Conservation (phyloP, 129 eudicot genomes). For the Saussurea involucrata region DNA sequence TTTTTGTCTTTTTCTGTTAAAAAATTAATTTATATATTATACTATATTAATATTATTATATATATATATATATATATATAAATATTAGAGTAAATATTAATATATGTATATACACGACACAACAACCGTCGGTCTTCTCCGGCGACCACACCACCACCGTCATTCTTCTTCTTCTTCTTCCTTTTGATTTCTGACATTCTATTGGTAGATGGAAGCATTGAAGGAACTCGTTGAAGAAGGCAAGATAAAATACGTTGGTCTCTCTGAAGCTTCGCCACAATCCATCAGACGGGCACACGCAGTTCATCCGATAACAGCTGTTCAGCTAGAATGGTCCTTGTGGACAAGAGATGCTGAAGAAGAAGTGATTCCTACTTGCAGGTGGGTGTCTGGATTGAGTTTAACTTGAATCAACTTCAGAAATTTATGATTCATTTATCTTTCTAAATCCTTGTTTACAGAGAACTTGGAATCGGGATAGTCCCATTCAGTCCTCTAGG, state of each 20-base stretch:
- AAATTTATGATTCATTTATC: background rate
- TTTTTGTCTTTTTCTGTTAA: too few species aligned
- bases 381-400: constrained; percentile 29
- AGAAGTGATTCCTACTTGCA: constrained; percentile 59
- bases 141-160: too few species aligned
- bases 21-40: too few species aligned
- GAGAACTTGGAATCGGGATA: constrained; percentile 64
- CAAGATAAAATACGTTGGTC: constrained; percentile 54
- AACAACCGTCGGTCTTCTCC: too few species aligned
- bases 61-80: too few species aligned
- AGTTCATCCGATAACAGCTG: constrained; percentile 56
- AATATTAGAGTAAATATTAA: too few species aligned
- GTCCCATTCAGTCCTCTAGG: constrained; percentile 60
- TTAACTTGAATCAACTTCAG: background rate
- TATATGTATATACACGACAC: too few species aligned
- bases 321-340: constrained; percentile 65
- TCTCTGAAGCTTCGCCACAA: constrained; percentile 62
- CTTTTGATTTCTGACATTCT: background rate
- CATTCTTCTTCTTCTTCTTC: too few species aligned
- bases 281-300: constrained; percentile 60
- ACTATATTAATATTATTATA: too few species aligned
- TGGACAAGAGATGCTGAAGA: constrained; percentile 64
- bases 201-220: constrained; percentile 52
- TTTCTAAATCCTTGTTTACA: constrained; percentile 9
- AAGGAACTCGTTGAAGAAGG: constrained; percentile 61